phyloP scores from a whole-genome alignment of 345 rosid species.

The Brassica rapa region DNA sequence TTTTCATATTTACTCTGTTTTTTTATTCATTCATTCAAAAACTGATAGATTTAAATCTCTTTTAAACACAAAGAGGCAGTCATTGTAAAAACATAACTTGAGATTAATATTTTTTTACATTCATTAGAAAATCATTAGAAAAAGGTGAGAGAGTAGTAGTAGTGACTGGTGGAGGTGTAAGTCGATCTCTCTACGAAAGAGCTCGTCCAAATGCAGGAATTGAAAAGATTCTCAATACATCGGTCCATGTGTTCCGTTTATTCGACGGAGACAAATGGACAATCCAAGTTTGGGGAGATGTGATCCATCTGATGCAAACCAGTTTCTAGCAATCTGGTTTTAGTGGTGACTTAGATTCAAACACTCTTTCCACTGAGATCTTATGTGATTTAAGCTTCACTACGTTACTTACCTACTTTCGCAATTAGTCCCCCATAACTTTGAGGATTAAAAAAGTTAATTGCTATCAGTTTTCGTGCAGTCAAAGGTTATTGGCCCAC shows the following conservation, averaged over 20 bases:
- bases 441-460: background rate
- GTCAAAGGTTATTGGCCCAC: conserved; percentile 14
- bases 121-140: too few species aligned
- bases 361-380: background rate
- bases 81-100: too few species aligned
- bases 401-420: background rate
- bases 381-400: conserved; percentile 1
- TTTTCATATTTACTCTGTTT: too few species aligned
- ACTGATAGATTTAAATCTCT: too few species aligned
- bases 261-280: conserved; percentile 55
- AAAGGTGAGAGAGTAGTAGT: conserved; percentile 35
- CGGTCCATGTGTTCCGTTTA: conserved; percentile 62
- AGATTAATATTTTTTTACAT: too few species aligned
- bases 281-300: conserved; percentile 60
- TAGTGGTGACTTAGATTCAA: conserved; percentile 61
- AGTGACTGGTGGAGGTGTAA: conserved; percentile 76
- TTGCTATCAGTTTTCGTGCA: conserved; percentile 19
- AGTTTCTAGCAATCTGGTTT: conserved; percentile 59
- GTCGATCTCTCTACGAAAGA: conserved; percentile 60
- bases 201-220: conserved; percentile 57
- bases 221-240: conserved; percentile 65
- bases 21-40: too few species aligned
- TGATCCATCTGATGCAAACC: conserved; percentile 55
- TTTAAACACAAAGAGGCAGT: too few species aligned
- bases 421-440: conserved; percentile 16